Base-by-base conservation (phyloP, 1,284 basidiomycete species). In the Ceratobasidium sp. region DNA sequence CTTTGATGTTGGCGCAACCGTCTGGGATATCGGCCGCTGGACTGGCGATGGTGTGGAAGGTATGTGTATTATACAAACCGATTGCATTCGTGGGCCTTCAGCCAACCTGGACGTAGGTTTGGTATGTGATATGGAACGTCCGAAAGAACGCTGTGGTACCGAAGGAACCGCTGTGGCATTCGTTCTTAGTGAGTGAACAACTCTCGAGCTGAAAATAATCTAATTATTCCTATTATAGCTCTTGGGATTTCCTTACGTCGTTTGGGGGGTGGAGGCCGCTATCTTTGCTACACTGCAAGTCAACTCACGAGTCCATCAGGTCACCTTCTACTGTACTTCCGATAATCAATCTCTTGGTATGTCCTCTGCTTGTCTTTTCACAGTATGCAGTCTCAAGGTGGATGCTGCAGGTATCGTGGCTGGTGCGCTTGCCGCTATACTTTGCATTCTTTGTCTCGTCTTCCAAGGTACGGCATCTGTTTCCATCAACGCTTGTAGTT, bases 311-410 rank as follows among this genome's bases (percentile, higher is more conserved):
- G 58, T 73, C 2, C 49, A 73, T 44, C 58, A 23, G 60, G 40
- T 58, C 12, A 49, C 71, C 33, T 73, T 73, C 44, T 73, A 73
- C 42, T 73, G 71, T 28, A 73, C 46, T 23, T 73, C 71, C 12
- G 71, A 73, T 64, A 61, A 46, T 23, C 23, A 18, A 20, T 23
- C 23, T 28, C 56, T 73, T 20, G 60, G 71, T 73, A 51, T 28
- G 71, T 39, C 12, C 18, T 12, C 13, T 61, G 23, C 23, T 28
- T 12, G 15, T 0, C 44, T 51, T 51, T 33, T 20, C 7, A 18
- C 12, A 46, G 15, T 63, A 9, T n/a, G 33, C 18, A 13, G 56
- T 18, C 6, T 42, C 33, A 51, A 73, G 4, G 10, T 15, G 39
- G 26, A 26, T 12, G 6, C 6, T 44, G 39, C n/a, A 73, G 71